These are phyloP conservation scores for Phytophthora tentaculata DNA, from an alignment of 352 stramenopile genomes.

Conservation along the genomic window DNA sequence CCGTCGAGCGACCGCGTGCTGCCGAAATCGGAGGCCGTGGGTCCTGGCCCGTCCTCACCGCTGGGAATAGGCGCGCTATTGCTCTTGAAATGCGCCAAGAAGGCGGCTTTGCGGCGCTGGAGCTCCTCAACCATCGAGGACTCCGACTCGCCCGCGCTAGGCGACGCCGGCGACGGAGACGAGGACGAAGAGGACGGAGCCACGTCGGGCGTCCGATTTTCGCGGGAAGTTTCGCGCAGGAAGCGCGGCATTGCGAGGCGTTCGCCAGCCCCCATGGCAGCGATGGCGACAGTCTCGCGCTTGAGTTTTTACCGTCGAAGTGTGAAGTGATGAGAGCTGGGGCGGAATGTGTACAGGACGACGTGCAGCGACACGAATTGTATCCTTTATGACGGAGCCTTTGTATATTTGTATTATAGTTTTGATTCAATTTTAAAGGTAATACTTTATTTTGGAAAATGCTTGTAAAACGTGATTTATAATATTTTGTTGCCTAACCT, in stretches of 20 bases:
- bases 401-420: neutral
- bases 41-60: conserved; percentile 16
- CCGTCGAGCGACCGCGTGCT: conserved; percentile 28
- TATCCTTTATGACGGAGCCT: neutral
- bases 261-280: conserved; percentile 31
- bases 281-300: conserved; percentile 5
- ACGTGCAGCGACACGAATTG: conserved; percentile 1
- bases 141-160: conserved; percentile 28
- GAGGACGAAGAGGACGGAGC: conserved; percentile 14
- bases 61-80: conserved; percentile 7
- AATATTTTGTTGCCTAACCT: neutral
- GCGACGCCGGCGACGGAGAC: conserved; percentile 21
- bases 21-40: conserved; percentile 20
- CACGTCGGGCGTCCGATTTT: conserved; percentile 21
- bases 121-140: conserved; percentile 45
- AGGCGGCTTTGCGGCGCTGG: conserved; percentile 53
- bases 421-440: too few relatives aligned
- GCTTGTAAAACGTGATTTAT: neutral
- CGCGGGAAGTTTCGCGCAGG: conserved; percentile 30
- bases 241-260: conserved; percentile 41
- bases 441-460: too few relatives aligned
- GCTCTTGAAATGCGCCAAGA: conserved; percentile 57
- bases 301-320: conserved; percentile 7
- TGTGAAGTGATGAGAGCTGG: conserved; percentile 23
- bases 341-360: conserved; percentile 10